These are phyloP conservation scores for Tagetes patula DNA, from an alignment of 129 eudicot species.

Conservation along the genomic window DNA sequence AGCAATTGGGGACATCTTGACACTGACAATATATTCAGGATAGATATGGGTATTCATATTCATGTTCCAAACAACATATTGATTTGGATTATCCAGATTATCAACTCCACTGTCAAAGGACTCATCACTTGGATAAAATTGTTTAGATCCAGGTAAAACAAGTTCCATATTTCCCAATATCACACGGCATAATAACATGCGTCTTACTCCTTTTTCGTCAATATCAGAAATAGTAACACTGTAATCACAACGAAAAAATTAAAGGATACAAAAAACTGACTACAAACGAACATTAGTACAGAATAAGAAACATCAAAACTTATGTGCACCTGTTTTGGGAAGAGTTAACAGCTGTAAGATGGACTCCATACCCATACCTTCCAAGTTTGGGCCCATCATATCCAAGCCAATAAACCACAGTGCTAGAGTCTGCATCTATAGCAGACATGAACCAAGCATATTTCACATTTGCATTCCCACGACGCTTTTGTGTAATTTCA, in stretches of 20 bases:
- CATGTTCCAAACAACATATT: conserved; percentile 60
- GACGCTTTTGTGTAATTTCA: conserved; percentile 52
- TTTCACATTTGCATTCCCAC: conserved; percentile 54
- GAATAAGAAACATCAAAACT: conserved; percentile 10
- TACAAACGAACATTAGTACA: not conserved
- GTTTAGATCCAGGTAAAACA: conserved; percentile 50
- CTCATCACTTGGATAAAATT: conserved; percentile 53
- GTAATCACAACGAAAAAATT: conserved; percentile 29
- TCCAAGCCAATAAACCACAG: conserved; percentile 48
- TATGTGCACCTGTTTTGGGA: conserved; percentile 43
- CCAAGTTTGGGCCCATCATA: conserved; percentile 42
- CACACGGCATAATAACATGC: conserved; percentile 62
- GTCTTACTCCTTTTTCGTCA: conserved; percentile 65
- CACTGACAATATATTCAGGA: conserved; percentile 58
- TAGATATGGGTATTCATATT: conserved; percentile 58
- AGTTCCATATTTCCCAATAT: conserved; percentile 63
- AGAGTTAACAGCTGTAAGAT: conserved; percentile 45
- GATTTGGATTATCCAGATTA: conserved; percentile 54
- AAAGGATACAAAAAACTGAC: not conserved
- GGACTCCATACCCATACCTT: conserved; percentile 61
- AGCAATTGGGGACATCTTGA: conserved; percentile 42
- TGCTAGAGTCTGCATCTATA: conserved; percentile 35
- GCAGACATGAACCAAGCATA: conserved; percentile 56
- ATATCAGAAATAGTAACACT: conserved; percentile 56
- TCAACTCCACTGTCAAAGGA: conserved; percentile 63